phyloP scores from a whole-genome alignment of 257 asterid genomes.

The Solanum bukasovii region DNA sequence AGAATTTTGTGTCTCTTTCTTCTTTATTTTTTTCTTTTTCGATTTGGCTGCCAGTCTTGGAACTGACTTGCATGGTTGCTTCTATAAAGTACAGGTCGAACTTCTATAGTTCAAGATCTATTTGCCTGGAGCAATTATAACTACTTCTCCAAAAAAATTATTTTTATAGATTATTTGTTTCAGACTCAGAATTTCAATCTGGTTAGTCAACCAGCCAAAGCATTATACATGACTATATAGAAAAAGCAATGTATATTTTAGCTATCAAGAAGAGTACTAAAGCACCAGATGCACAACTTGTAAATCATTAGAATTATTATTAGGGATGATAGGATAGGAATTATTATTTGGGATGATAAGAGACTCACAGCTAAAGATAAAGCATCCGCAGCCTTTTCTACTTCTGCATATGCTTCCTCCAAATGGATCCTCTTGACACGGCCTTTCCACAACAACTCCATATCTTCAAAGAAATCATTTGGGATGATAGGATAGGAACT shows the following conservation, averaged over 20 bases:
- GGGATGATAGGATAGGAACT: constrained; percentile 46
- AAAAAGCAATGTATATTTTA: neutral
- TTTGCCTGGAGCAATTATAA: neutral
- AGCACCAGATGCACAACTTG: neutral
- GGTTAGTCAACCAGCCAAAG: neutral
- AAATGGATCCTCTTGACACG: constrained; percentile 91
- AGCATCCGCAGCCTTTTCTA: constrained; percentile 68
- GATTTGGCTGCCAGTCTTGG: neutral
- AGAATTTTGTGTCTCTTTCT: neutral
- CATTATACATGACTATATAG: neutral
- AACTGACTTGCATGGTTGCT: neutral
- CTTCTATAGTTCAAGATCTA: neutral
- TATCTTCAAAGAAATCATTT: constrained; percentile 69
- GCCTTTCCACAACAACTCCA: constrained; percentile 95
- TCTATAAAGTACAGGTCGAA: neutral
- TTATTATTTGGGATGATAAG: neutral
- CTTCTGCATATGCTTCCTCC: constrained; percentile 69
- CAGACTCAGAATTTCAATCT: neutral
- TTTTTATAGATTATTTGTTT: neutral
- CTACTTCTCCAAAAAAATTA: neutral
- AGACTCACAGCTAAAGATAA: constrained; percentile 67
- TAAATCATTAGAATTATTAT: neutral
- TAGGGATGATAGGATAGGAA: neutral
- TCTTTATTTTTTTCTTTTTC: neutral
- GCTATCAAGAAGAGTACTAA: neutral